These are phyloP conservation scores for Nannochloropsis gaditana DNA, from an alignment of 108 stramenopile species.

Conservation along the genomic window DNA sequence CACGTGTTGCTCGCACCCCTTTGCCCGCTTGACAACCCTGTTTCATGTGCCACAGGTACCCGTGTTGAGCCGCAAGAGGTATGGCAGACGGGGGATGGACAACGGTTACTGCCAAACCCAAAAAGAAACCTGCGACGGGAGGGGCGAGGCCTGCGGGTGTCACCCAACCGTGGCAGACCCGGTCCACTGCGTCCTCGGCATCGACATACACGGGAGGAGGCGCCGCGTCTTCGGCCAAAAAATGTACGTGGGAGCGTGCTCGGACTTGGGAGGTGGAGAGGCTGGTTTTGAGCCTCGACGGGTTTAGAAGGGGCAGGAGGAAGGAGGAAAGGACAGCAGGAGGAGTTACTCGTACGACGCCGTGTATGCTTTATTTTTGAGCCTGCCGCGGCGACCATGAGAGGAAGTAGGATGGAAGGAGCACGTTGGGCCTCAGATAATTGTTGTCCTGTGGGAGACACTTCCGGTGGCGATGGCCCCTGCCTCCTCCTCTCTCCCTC, in stretches of 20 bases:
- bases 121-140: not conserved
- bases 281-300: no score
- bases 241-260: not conserved
- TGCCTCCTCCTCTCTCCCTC: not conserved
- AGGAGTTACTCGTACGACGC: no score
- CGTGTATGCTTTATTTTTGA: not conserved
- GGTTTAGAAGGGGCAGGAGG: not conserved
- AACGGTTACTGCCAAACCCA: slow-evolving; percentile 1
- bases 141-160: slow-evolving; percentile 6
- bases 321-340: not conserved
- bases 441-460: no score
- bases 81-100: not conserved
- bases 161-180: not conserved
- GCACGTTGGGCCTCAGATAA: no score
- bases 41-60: no score
- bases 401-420: no score
- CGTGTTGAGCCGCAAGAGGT: no score
- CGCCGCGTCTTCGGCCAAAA: not conserved
- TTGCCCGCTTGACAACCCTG: no score
- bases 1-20: no score
- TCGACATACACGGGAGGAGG: slow-evolving; percentile 11
- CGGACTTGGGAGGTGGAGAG: no score
- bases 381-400: no score
- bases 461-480: not conserved
- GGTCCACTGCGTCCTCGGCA: not conserved